These are phyloP conservation scores for Aspergillus unguis DNA, from an alignment of 2,329 filamentous ascomycete genomes.

Conservation along the genomic window DNA sequence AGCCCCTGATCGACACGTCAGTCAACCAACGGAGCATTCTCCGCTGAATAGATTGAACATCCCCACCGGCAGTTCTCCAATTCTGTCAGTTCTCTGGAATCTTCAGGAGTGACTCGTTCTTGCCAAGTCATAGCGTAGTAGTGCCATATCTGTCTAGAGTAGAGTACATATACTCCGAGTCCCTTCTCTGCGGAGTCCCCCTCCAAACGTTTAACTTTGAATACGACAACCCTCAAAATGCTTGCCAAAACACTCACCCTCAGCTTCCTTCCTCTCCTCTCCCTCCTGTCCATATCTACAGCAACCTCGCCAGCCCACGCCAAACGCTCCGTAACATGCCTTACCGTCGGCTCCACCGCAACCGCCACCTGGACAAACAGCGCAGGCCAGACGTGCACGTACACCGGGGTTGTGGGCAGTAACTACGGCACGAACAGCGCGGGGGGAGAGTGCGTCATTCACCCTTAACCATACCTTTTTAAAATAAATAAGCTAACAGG, in stretches of 20 bases:
- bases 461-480: neutral
- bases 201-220: too few relatives aligned
- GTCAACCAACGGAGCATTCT: too few relatives aligned
- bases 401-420: constrained; percentile 15
- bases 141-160: too few relatives aligned
- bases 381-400: constrained; percentile 14
- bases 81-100: too few relatives aligned
- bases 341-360: constrained; percentile 15
- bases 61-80: too few relatives aligned
- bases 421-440: constrained; percentile 15
- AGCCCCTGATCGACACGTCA: too few relatives aligned
- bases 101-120: too few relatives aligned
- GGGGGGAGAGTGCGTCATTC: constrained; percentile 12
- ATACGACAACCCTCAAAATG: too few relatives aligned
- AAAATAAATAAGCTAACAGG: neutral
- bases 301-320: neutral
- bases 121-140: too few relatives aligned
- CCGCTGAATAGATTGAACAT: too few relatives aligned
- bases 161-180: too few relatives aligned
- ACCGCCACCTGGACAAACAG: constrained; percentile 18
- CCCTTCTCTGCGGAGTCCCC: too few relatives aligned
- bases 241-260: neutral
- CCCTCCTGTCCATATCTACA: neutral
- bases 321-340: constrained; percentile 16
- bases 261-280: neutral